Base-by-base conservation (phyloP, 805 yeast species). In the Nakazawaea ambrosiae region DNA sequence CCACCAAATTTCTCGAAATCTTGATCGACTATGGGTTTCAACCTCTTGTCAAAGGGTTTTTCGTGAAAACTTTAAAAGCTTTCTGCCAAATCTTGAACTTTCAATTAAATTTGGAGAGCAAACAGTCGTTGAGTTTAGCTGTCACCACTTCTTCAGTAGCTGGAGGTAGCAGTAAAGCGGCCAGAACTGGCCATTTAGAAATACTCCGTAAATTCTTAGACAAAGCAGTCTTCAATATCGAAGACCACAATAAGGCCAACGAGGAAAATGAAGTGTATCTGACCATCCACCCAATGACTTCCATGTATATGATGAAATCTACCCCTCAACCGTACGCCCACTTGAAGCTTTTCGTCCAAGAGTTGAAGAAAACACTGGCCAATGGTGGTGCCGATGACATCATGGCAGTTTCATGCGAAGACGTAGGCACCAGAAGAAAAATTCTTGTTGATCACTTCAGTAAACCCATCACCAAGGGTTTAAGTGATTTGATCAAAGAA, bases 11-110 rank as follows among this genome's bases (percentile, higher is more conserved):
- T 48, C 60, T 89, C 19, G 65, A 68, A 27, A 65, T 78, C 3
- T 53, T 88, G 37, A 54, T 87, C n/a, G 63, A 68, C 31, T 60
- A 68, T 39, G 73, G 78, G 19, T 66, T 73, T 2, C 70, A 65
- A 30, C 65, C 81, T 6, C 57, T 85, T 10, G 73, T 78, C 5
- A 68, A 80, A 36, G 65, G 76, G 16, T 69, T 78, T 35, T 88
- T 87, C 75, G 67, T 73, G 34, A 83, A 84, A 53, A 66, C 89
- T 5, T 57, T 92, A 39, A 69, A 70, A 40, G 73, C 82, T 31
- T 77, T 75, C 46, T 75, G 83, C 57, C 74, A 81, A 17, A 65
- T 89, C 15, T 55, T 90, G 48, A 81, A 85, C 23, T 89, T 96
- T 96, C 70, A 77, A 1, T 55, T 73, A 33, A 60, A 53, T 12